Evolutionary conservation across 75 land plant species (phyloP).

Genomic region (Sequoia sempervirens): DNA sequence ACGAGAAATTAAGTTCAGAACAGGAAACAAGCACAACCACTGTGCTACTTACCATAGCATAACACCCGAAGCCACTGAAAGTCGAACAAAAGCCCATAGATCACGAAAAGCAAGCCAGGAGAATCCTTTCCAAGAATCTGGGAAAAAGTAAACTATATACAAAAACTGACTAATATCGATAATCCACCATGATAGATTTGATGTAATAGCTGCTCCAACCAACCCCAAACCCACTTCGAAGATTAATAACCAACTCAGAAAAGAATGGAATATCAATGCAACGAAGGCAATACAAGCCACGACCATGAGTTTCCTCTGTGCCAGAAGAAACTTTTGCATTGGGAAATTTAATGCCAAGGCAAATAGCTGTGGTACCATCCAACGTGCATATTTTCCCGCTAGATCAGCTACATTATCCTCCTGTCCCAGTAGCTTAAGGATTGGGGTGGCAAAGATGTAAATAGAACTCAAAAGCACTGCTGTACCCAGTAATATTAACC

Average conservation of each 20-base stretch:
- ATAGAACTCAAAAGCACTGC: too few relatives aligned
- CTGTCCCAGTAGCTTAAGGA: too few relatives aligned
- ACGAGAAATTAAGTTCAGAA: background rate
- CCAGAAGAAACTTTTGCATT: conserved; percentile 46
- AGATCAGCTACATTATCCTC: too few relatives aligned
- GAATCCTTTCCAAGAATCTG: conserved; percentile 32
- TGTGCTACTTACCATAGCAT: conserved; percentile 62
- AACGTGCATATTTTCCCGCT: too few relatives aligned
- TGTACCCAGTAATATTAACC: too few relatives aligned
- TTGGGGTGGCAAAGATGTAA: too few relatives aligned
- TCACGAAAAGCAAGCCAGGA: conserved; percentile 25
- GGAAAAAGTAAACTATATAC: conserved; percentile 14
- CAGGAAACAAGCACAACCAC: background rate
- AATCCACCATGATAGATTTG: conserved; percentile 22
- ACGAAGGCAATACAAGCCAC: conserved; percentile 20
- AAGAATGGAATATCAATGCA: conserved; percentile 18
- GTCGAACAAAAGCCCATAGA: conserved; percentile 18
- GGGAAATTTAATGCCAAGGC: conserved; percentile 37
- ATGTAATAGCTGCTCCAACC: conserved; percentile 25
- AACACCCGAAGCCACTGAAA: conserved; percentile 58
- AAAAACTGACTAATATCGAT: conserved; percentile 9
- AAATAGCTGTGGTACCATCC: conserved; percentile 2
- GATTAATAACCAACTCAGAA: conserved; percentile 32
- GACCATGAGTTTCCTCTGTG: conserved; percentile 37
- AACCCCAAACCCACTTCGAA: conserved; percentile 19